Base-by-base conservation (phyloP, 495 filamentous ascomycete genomes). In the Copromyces sp. region DNA sequence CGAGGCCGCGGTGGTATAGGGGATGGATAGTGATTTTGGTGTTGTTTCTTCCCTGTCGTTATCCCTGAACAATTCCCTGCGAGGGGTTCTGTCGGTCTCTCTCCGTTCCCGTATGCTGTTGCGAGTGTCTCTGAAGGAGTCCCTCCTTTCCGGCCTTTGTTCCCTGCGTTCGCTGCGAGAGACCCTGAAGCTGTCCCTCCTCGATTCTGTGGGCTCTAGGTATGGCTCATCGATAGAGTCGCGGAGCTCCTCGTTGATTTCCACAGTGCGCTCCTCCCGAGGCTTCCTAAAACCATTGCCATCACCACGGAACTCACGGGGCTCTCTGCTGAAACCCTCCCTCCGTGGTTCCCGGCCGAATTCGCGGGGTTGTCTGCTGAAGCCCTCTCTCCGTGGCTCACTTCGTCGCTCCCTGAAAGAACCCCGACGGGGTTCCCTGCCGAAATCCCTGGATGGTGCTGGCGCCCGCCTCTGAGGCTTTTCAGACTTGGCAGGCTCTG, bases 1-100 rank as follows among this genome's bases (percentile, higher is more conserved):
- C 2, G 94, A 95, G 44, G 94, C 92, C 0, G 94, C 90, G 4
- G 92, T 94, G 3, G 92, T 93, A 77, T 93, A 94, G 3, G 91
- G 91, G 59, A 97, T 87, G 14, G 88, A 86, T 29, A 90, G 44
- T 0, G 90, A 89, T 3, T 75, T 39, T 68, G 44, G 35, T 77
- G 71, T 45, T 68, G 68, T n/a, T 45, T 29, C 29, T 38, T 38
- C 47, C 38, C n/a, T 39, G 68, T 35, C 37, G 38, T 17, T 11
- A 39, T 65, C 17, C 40, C 35, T 29, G 72, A 69, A 37, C 20
- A 68, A 17, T 47, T 59, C 38, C 29, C 45, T 39, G 40, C 68
- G 40, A 24, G 44, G 72, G 41, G 68, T 32, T 39, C 68, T 42
- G 39, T 73, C 40, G 68, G 65, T 39, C 53, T 65, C 53, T 65